Conservation (phyloP, 805 yeast genomes). For the Metschnikowia noctiluminum region DNA sequence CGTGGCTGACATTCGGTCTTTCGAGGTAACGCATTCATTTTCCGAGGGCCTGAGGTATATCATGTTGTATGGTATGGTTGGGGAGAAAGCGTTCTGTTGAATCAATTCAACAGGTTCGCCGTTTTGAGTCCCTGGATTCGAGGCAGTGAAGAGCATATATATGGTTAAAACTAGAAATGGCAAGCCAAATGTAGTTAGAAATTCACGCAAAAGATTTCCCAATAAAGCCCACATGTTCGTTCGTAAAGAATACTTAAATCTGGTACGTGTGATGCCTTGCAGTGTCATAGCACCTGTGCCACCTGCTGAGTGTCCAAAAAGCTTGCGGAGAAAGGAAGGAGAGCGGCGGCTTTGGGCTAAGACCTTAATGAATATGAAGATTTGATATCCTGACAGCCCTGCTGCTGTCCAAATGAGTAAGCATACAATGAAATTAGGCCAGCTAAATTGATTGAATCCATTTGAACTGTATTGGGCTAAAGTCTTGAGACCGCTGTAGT, state of each 20-base stretch:
- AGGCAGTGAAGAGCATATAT: slow-evolving; percentile 28
- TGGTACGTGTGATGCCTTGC: background rate
- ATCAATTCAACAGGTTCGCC: background rate
- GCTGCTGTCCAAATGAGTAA: slow-evolving; percentile 26
- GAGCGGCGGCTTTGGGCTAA: slow-evolving; percentile 1
- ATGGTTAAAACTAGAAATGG: slow-evolving; percentile 44
- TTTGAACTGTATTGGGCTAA: slow-evolving; percentile 31
- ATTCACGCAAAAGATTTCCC: slow-evolving; percentile 33
- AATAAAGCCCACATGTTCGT: slow-evolving; percentile 19
- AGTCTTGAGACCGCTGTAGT: slow-evolving; percentile 38
- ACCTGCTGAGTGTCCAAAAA: slow-evolving; percentile 2
- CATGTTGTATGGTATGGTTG: slow-evolving; percentile 25
- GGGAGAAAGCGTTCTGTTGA: slow-evolving; percentile 22
- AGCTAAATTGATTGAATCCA: slow-evolving; percentile 25
- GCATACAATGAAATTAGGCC: slow-evolving; percentile 44
- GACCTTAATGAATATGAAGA: slow-evolving; percentile 20
- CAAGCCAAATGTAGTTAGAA: slow-evolving; percentile 34
- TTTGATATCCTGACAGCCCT: slow-evolving; percentile 22
- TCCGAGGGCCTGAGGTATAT: slow-evolving; percentile 5
- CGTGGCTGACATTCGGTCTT: background rate
- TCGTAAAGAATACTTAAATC: slow-evolving; percentile 6
- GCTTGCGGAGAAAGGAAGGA: slow-evolving; percentile 3
- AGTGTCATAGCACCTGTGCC: too few species aligned
- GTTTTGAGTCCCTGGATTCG: slow-evolving; percentile 12
- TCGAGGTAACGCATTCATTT: background rate